These are phyloP conservation scores for Allium sativum DNA, from an alignment of 106 monocot genomes.

Conservation along the genomic window DNA sequence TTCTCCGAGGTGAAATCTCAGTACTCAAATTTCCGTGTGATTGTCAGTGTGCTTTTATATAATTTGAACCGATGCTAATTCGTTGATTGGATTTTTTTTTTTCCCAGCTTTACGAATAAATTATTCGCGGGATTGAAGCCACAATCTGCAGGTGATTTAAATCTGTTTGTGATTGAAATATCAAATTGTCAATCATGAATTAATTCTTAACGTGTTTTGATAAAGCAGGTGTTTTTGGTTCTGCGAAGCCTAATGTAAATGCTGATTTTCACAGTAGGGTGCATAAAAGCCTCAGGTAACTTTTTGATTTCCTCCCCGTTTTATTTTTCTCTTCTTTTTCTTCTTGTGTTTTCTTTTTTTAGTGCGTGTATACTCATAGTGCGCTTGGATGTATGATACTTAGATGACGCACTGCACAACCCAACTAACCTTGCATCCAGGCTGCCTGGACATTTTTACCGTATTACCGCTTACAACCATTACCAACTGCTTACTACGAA, in stretches of 20 bases:
- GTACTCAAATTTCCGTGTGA: not conserved
- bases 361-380: too few relatives aligned
- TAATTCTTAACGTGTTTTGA: not conserved
- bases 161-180: not conserved
- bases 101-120: conserved; percentile 29
- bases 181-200: too few relatives aligned
- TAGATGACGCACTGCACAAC: too few relatives aligned
- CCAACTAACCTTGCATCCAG: too few relatives aligned
- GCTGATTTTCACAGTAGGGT: conserved; percentile 38
- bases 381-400: too few relatives aligned
- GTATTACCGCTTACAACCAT: too few relatives aligned
- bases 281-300: conserved; percentile 18
- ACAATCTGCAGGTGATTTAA: conserved; percentile 22
- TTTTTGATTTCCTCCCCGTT: too few relatives aligned
- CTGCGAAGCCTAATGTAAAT: conserved; percentile 30
- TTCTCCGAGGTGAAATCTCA: conserved; percentile 10
- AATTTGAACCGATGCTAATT: not conserved
- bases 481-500: too few relatives aligned
- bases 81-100: not conserved
- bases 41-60: not conserved
- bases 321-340: too few relatives aligned
- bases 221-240: conserved; percentile 28
- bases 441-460: too few relatives aligned
- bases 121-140: conserved; percentile 36
- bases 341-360: too few relatives aligned